These are phyloP conservation scores for Flueggea neowawraea DNA, from an alignment of 441 rosid genomes.

Conservation along the genomic window DNA sequence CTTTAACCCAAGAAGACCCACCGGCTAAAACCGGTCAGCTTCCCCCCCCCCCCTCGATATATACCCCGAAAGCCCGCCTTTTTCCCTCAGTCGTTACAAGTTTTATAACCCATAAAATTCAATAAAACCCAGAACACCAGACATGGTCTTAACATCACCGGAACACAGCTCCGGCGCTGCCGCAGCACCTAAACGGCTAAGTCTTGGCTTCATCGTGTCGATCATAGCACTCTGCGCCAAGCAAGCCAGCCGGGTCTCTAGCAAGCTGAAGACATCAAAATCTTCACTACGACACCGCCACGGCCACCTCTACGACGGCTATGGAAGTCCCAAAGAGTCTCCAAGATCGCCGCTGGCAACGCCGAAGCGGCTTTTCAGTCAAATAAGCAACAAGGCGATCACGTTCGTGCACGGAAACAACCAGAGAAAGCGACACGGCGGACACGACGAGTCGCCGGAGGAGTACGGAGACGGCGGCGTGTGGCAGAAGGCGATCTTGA, in stretches of 20 bases:
- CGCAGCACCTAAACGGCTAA: constrained; percentile 32
- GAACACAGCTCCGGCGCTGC: constrained; percentile 14
- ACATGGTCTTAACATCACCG: constrained; percentile 29
- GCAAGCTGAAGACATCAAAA: constrained; percentile 25
- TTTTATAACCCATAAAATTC: background rate
- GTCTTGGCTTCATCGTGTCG: constrained; percentile 32
- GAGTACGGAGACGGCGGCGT: constrained; percentile 74
- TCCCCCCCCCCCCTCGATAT: background rate
- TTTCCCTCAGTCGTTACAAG: background rate
- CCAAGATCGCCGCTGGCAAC: constrained; percentile 21
- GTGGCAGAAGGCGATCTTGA: constrained; percentile 73
- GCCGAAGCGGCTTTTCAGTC: constrained; percentile 41
- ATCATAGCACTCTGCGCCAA: constrained; percentile 44
- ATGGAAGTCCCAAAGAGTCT: constrained; percentile 9
- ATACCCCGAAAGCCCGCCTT: background rate
- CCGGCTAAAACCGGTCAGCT: constrained; percentile 32
- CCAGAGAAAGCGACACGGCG: constrained; percentile 10
- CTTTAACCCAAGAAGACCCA: constrained; percentile 9
- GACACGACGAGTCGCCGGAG: constrained; percentile 23
- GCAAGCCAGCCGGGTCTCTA: constrained; percentile 42
- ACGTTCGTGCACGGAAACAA: constrained; percentile 27
- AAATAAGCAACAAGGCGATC: constrained; percentile 57
- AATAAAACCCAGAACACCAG: background rate
- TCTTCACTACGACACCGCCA: background rate
- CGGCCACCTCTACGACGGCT: background rate